Evolutionary conservation across 139 green algal genomes (phyloP).

Genomic region (Tetraselmis chui): DNA sequence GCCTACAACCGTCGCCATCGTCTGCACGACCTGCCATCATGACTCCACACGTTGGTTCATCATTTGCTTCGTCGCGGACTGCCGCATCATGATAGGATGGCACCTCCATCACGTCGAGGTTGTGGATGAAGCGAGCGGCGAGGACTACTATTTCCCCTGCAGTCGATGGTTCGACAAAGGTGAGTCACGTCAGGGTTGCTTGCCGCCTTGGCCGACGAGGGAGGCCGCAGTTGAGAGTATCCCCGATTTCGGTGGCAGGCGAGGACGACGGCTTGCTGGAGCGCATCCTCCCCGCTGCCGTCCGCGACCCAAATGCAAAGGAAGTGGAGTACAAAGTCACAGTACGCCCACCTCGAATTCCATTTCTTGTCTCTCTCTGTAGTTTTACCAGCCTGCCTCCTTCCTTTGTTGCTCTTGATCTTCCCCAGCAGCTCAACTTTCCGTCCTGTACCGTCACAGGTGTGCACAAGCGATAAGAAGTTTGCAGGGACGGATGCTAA

Average conservation of each 20-base stretch:
- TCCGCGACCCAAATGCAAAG: background rate
- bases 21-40: background rate
- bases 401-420: too few species aligned
- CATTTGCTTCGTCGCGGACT: background rate
- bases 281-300: background rate
- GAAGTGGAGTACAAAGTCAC: background rate
- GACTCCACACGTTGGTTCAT: background rate
- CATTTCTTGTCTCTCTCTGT: too few species aligned
- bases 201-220: too few species aligned
- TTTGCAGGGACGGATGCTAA: slow-evolving; percentile 5
- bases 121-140: slow-evolving; percentile 25
- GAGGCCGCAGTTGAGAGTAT: too few species aligned
- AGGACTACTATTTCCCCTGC: slow-evolving; percentile 38
- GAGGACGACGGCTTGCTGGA: slow-evolving; percentile 1
- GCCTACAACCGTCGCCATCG: too few species aligned
- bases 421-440: too few species aligned
- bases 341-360: too few species aligned
- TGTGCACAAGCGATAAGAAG: background rate
- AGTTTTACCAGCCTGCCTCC: too few species aligned
- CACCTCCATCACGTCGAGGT: slow-evolving; percentile 17
- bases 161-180: slow-evolving; percentile 5
- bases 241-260: too few species aligned
- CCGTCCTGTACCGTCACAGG: too few species aligned
- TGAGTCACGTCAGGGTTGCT: too few species aligned
- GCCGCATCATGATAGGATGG: slow-evolving; percentile 25